phyloP scores from a whole-genome alignment of 2,329 filamentous ascomycete genomes.

The Phyllosticta capitalensis region DNA sequence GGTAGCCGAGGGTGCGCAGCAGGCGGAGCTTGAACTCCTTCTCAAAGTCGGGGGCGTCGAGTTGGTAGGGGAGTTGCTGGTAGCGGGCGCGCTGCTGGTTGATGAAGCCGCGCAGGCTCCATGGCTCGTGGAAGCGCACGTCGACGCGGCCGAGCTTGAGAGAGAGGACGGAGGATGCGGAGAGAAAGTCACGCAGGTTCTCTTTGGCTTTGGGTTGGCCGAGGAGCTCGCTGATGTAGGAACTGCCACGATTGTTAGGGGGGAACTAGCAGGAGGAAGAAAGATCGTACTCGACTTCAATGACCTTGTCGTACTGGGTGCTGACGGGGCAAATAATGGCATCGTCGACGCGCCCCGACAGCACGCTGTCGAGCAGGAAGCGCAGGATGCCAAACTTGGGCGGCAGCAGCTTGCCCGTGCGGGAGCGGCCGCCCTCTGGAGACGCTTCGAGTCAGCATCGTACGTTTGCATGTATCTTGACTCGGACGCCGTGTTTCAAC shows the following conservation, averaged over 20 bases:
- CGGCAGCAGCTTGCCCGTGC: conserved; percentile 85
- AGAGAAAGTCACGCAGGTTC: conserved; percentile 82
- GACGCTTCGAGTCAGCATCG: background rate
- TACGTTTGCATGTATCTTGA: background rate
- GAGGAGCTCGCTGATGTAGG: conserved; percentile 87
- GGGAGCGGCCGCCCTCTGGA: conserved; percentile 75
- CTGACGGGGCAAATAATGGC: conserved; percentile 91
- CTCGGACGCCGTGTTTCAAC: background rate
- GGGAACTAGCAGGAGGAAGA: background rate
- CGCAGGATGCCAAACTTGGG: conserved; percentile 93
- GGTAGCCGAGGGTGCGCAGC: conserved; percentile 79
- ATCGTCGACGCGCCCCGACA: conserved; percentile 81
- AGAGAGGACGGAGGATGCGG: conserved; percentile 77
- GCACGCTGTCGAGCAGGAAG: conserved; percentile 81
- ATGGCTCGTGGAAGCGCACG: conserved; percentile 91
- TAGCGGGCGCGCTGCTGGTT: conserved; percentile 60
- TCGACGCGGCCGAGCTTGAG: conserved; percentile 85
- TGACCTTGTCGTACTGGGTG: conserved; percentile 98
- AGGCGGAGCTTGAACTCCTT: conserved; percentile 55
- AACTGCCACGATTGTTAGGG: conserved; percentile 32
- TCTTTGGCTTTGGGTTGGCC: conserved; percentile 95
- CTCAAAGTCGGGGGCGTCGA: conserved; percentile 15
- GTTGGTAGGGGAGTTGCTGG: conserved; percentile 29
- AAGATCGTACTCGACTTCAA: conserved; percentile 67
- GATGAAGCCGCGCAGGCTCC: conserved; percentile 79